Evolutionary conservation across 1,284 basidiomycete species (phyloP).

Genomic region (Trichosporon coremiiforme): DNA sequence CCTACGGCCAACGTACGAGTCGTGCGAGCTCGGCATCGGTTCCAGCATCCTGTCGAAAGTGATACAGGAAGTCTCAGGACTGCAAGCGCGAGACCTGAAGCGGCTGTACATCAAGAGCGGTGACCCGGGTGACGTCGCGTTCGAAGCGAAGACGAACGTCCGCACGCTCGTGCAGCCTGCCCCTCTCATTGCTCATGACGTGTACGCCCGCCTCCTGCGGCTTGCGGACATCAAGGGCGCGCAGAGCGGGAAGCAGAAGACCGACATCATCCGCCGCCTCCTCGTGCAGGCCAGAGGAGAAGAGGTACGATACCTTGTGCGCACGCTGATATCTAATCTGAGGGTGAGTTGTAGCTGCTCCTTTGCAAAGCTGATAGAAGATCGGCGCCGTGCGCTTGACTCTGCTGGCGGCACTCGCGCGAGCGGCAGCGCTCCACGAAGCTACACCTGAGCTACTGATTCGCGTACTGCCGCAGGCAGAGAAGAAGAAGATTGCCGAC

Average conservation of each 20-base stretch:
- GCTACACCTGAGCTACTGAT: conserved; percentile 53
- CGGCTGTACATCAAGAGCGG: conserved; percentile 62
- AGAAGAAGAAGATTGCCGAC: conserved; percentile 56
- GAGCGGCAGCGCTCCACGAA: conserved; percentile 69
- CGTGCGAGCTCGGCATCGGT: conserved; percentile 75
- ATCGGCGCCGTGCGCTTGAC: conserved; percentile 85
- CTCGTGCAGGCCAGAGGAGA: conserved; percentile 83
- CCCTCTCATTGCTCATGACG: conserved; percentile 66
- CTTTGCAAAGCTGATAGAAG: conserved; percentile 51
- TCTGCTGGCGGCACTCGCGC: conserved; percentile 77
- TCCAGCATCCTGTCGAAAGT: conserved; percentile 75
- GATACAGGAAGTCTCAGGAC: conserved; percentile 78
- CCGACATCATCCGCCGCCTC: conserved; percentile 75
- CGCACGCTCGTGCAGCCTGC: conserved; percentile 74
- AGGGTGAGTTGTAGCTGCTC: conserved; percentile 60
- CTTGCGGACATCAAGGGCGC: conserved; percentile 70
- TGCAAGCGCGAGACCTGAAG: conserved; percentile 68
- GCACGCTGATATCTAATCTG: conserved; percentile 78
- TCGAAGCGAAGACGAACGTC: conserved; percentile 74
- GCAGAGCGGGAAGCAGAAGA: conserved; percentile 74
- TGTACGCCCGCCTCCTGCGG: conserved; percentile 68
- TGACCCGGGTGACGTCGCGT: conserved; percentile 80
- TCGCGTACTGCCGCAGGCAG: conserved; percentile 53
- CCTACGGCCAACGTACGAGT: conserved; percentile 73
- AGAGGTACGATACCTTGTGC: conserved; percentile 79